These are phyloP conservation scores for Lentinula raphanica DNA, from an alignment of 768 basidiomycete genomes.

Conservation along the genomic window DNA sequence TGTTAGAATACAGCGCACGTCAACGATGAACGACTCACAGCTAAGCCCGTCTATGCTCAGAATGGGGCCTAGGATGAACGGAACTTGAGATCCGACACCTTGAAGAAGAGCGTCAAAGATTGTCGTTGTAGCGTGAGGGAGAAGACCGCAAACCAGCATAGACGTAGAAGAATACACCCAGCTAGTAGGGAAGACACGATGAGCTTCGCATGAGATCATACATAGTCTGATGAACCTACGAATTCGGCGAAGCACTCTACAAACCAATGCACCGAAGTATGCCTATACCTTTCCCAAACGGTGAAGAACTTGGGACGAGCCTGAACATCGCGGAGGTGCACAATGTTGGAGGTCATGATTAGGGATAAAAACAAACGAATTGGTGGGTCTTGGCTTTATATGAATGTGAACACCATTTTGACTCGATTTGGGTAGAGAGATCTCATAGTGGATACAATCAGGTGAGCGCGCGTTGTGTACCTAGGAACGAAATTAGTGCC, in stretches of 20 bases:
- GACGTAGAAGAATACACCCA: conserved; percentile 59
- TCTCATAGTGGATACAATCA: background rate
- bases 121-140: too few relatives aligned
- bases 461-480: background rate
- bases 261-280: conserved; percentile 43
- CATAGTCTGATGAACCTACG: conserved; percentile 24
- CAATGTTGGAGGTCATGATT: conserved; percentile 6
- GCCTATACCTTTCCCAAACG: conserved; percentile 46
- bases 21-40: conserved; percentile 32
- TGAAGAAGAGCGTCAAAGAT: background rate
- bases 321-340: conserved; percentile 39
- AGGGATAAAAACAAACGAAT: background rate
- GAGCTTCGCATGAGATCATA: too few relatives aligned
- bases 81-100: conserved; percentile 54
- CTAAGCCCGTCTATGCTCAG: conserved; percentile 36
- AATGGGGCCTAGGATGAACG: conserved; percentile 44
- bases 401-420: background rate
- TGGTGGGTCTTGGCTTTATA: too few relatives aligned
- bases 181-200: conserved; percentile 33
- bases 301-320: conserved; percentile 33
- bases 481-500: background rate
- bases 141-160: conserved; percentile 46
- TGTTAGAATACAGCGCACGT: background rate
- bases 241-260: conserved; percentile 59
- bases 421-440: background rate